Percentiles rank a stretch among this genome's conserved stretches.
Evolutionary conservation across 108 stramenopile genomes (phyloP).

Genomic region (Skeletonema grethae): DNA sequence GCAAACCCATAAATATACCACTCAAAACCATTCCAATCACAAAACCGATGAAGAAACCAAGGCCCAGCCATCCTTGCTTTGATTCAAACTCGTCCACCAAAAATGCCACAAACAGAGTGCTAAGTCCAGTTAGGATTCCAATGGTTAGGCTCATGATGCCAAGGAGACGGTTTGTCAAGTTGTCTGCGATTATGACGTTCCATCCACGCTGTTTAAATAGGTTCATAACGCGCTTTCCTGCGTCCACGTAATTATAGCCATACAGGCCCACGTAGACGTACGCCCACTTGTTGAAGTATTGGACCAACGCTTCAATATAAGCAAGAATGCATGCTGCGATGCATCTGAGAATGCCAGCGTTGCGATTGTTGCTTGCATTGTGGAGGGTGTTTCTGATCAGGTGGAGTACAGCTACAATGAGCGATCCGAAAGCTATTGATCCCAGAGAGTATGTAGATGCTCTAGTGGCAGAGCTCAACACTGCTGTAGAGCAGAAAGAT

Average conservation of each 20-base stretch:
- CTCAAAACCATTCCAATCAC: constrained; percentile 46
- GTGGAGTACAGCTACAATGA: constrained; percentile 72
- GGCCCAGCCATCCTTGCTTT: constrained; percentile 24
- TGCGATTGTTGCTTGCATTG: constrained; percentile 30
- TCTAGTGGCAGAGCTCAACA: constrained; percentile 29
- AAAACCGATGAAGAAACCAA: constrained; percentile 36
- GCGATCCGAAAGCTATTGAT: constrained; percentile 76
- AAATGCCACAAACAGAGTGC: constrained; percentile 25
- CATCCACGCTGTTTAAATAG: constrained; percentile 70
- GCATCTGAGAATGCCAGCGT: constrained; percentile 24
- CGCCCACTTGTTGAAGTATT: constrained; percentile 84
- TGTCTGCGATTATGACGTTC: constrained; percentile 65
- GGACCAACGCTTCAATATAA: constrained; percentile 41
- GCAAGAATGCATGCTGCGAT: constrained; percentile 37
- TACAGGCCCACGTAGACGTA: constrained; percentile 67
- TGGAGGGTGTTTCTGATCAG: constrained; percentile 49
- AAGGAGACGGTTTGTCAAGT: constrained; percentile 50
- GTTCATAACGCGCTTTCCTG: constrained; percentile 62
- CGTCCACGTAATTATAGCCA: constrained; percentile 69
- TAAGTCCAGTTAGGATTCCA: constrained; percentile 33
- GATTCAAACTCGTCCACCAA: constrained; percentile 29
- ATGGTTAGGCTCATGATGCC: constrained; percentile 27
- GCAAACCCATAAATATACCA: constrained; percentile 36
- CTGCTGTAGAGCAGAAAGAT: constrained; percentile 35
- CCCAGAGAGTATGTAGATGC: constrained; percentile 69